phyloP scores from a whole-genome alignment of 495 filamentous ascomycete genomes.

The Trichocladium antarcticum region DNA sequence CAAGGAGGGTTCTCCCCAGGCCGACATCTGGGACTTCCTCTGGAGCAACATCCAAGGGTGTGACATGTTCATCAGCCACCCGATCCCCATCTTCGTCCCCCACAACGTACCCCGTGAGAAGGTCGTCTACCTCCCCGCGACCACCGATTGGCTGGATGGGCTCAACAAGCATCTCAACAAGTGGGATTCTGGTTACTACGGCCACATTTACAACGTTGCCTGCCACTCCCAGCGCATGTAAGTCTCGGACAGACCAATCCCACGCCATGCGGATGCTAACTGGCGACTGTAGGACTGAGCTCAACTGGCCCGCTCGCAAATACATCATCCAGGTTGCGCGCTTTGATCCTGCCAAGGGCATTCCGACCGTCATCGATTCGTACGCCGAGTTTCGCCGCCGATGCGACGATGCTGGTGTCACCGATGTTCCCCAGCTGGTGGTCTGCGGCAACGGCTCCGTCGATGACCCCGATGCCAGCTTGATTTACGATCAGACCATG shows the following conservation, averaged over 20 bases:
- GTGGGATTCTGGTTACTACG: slow-evolving; percentile 68
- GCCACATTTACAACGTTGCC: slow-evolving; percentile 57
- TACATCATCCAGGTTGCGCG: slow-evolving; percentile 79
- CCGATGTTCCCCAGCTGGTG: slow-evolving; percentile 58
- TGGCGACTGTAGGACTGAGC: slow-evolving; percentile 40
- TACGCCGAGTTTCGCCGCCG: slow-evolving; percentile 62
- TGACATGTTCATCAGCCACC: slow-evolving; percentile 79
- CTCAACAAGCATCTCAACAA: slow-evolving; percentile 67
- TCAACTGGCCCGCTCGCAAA: slow-evolving; percentile 57
- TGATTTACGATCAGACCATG: slow-evolving; percentile 63
- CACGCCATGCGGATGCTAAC: neutral
- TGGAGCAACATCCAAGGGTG: slow-evolving; percentile 60
- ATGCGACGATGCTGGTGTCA: slow-evolving; percentile 36
- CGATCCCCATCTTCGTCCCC: slow-evolving; percentile 69
- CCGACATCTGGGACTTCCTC: slow-evolving; percentile 65
- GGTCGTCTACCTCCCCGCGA: slow-evolving; percentile 71
- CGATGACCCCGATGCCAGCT: slow-evolving; percentile 70
- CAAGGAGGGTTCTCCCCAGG: slow-evolving; percentile 52
- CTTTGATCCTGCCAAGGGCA: slow-evolving; percentile 82
- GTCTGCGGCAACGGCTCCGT: slow-evolving; percentile 71
- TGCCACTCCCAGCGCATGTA: slow-evolving; percentile 51
- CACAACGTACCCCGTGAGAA: slow-evolving; percentile 50
- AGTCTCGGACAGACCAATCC: slow-evolving; percentile 8
- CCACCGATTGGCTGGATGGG: slow-evolving; percentile 85
- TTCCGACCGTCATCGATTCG: slow-evolving; percentile 65